Evolutionary conservation across 352 stramenopile species (phyloP).

Genomic region (Phytophthora hibernalis): DNA sequence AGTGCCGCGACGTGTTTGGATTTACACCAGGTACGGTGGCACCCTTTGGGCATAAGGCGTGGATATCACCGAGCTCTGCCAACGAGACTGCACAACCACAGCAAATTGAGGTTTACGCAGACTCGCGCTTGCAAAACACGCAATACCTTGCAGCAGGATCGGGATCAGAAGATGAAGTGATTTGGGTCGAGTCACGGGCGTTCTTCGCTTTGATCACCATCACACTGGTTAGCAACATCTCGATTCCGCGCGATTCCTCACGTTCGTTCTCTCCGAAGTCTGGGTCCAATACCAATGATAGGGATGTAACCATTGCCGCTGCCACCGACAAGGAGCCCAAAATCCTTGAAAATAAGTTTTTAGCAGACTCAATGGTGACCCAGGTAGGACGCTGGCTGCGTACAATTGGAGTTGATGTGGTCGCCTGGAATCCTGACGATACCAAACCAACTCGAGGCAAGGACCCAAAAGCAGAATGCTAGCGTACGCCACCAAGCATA

Average conservation of each 20-base stretch:
- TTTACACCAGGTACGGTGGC: conserved; percentile 71
- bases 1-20: conserved; percentile 67
- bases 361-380: conserved; percentile 80
- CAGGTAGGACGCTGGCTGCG: conserved; percentile 75
- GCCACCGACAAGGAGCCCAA: conserved; percentile 12
- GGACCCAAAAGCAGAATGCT: conserved; percentile 40
- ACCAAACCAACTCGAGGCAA: conserved; percentile 12
- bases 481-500: conserved; percentile 38
- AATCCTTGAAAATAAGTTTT: conserved; percentile 59
- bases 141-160: conserved; percentile 52
- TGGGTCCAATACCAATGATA: conserved; percentile 5
- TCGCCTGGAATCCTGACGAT: conserved; percentile 50
- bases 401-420: conserved; percentile 76
- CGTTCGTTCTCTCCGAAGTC: background rate
- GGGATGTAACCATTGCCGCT: background rate
- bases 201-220: conserved; percentile 55
- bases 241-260: conserved; percentile 3
- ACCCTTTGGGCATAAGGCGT: conserved; percentile 55
- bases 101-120: conserved; percentile 46
- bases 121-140: conserved; percentile 37
- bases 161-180: conserved; percentile 48
- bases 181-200: conserved; percentile 49
- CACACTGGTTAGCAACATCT: conserved; percentile 42
- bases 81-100: background rate
- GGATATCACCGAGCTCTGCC: background rate